Percentiles rank a stretch among this genome's conserved stretches.
Conservation (phyloP, 352 stramenopile genomes). For the Phytophthora sojae region DNA sequence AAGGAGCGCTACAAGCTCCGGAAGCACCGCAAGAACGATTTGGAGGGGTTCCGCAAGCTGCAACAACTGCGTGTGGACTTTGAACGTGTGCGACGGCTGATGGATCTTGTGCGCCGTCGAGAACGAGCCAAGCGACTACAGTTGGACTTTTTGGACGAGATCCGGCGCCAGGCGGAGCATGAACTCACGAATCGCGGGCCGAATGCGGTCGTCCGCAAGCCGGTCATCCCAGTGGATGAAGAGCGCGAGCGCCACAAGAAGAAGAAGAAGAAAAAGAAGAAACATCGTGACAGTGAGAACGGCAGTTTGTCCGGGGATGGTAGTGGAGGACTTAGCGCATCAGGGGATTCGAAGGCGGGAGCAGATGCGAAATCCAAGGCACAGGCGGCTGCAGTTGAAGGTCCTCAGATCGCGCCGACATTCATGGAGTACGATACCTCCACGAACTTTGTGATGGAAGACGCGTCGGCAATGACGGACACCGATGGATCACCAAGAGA, state of each 20-base stretch:
- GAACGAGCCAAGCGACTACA: conserved; percentile 87
- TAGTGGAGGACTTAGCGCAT: neutral
- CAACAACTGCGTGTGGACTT: conserved; percentile 94
- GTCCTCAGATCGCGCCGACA: conserved; percentile 43
- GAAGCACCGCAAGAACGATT: conserved; percentile 97
- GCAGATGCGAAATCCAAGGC: conserved; percentile 25
- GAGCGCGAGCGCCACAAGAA: conserved; percentile 62
- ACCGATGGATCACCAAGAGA: conserved; percentile 38
- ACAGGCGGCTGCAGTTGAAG: conserved; percentile 30
- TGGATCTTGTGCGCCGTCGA: conserved; percentile 86
- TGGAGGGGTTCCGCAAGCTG: conserved; percentile 96
- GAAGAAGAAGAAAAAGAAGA: conserved; percentile 81
- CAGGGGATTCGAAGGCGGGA: conserved; percentile 16
- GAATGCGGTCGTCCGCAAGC: conserved; percentile 54
- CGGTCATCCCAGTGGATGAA: conserved; percentile 60
- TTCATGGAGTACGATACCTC: conserved; percentile 87
- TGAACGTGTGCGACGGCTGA: conserved; percentile 85
- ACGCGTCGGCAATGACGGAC: conserved; percentile 30
- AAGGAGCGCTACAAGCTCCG: conserved; percentile 98
- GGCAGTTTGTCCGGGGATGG: conserved; percentile 16
- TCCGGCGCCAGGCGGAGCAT: conserved; percentile 68
- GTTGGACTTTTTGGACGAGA: conserved; percentile 86
- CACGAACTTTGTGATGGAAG: conserved; percentile 64
- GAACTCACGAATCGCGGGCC: conserved; percentile 57
- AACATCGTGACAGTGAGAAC: conserved; percentile 61